Evolutionary conservation across 2,329 filamentous ascomycete genomes (phyloP).

Genomic region (Aspergillus oerlinghausenensis): DNA sequence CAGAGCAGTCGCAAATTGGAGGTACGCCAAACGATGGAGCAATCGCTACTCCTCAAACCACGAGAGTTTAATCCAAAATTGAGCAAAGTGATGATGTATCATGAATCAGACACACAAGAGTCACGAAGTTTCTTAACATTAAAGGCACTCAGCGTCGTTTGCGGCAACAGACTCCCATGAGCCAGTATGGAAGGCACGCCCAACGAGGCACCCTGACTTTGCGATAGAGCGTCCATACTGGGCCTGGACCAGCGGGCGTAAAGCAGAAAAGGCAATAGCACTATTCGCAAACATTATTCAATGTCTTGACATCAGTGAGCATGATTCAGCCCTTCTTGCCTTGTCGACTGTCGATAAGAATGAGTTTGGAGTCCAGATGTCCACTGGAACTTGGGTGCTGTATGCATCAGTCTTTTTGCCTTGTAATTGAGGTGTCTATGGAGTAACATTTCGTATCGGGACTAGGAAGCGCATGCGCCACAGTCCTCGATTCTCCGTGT

Average conservation of each 20-base stretch:
- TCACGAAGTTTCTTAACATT: background rate
- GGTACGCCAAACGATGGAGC: background rate
- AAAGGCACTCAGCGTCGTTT: background rate
- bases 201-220: background rate
- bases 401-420: background rate
- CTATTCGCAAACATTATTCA: background rate
- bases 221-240: background rate
- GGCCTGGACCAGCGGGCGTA: background rate
- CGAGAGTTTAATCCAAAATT: background rate
- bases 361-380: background rate
- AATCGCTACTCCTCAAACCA: background rate
- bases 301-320: background rate
- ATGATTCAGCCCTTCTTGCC: background rate
- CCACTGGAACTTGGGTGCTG: too few relatives aligned
- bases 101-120: background rate
- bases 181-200: background rate
- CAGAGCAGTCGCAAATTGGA: background rate
- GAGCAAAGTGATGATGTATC: background rate
- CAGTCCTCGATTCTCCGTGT: background rate
- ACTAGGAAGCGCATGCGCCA: background rate
- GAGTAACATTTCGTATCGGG: background rate
- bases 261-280: background rate
- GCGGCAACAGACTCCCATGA: background rate
- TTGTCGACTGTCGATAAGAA: background rate
- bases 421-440: background rate